phyloP scores from a whole-genome alignment of 108 stramenopile species.

The Cyclotella baltica region DNA sequence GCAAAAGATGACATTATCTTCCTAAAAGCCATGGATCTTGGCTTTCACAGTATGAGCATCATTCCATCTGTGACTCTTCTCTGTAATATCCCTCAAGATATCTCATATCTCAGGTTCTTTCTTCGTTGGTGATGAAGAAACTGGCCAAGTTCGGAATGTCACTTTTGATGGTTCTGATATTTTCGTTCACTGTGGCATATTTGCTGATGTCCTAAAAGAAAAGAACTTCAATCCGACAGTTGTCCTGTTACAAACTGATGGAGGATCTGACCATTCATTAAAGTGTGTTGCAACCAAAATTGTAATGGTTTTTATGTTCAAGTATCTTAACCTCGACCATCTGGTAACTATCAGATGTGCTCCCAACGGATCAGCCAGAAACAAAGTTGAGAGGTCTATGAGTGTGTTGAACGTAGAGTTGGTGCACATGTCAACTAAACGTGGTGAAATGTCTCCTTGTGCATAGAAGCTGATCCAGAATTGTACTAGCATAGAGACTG shows the following conservation, averaged over 20 bases:
- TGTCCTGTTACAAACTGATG: slow-evolving; percentile 14
- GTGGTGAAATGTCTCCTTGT: slow-evolving; percentile 7
- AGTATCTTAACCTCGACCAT: slow-evolving; percentile 2
- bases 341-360: neutral
- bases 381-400: slow-evolving; percentile 17
- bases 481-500: no score
- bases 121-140: slow-evolving; percentile 4
- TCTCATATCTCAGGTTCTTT: slow-evolving; percentile 3
- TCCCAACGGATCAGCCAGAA: slow-evolving; percentile 11
- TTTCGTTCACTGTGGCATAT: neutral
- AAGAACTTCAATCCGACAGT: neutral
- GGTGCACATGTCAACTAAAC: slow-evolving; percentile 5
- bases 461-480: no score
- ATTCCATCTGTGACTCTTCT: neutral
- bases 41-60: neutral
- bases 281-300: neutral
- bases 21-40: no score
- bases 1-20: no score
- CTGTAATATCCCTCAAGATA: slow-evolving; percentile 17
- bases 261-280: slow-evolving; percentile 12
- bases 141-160: slow-evolving; percentile 2
- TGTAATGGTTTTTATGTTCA: neutral
- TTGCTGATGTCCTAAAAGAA: neutral
- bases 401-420: neutral
- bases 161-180: slow-evolving; percentile 7